Evolutionary conservation across 2,329 filamentous ascomycete species (phyloP).

Genomic region (Zymoseptoria brevis): DNA sequence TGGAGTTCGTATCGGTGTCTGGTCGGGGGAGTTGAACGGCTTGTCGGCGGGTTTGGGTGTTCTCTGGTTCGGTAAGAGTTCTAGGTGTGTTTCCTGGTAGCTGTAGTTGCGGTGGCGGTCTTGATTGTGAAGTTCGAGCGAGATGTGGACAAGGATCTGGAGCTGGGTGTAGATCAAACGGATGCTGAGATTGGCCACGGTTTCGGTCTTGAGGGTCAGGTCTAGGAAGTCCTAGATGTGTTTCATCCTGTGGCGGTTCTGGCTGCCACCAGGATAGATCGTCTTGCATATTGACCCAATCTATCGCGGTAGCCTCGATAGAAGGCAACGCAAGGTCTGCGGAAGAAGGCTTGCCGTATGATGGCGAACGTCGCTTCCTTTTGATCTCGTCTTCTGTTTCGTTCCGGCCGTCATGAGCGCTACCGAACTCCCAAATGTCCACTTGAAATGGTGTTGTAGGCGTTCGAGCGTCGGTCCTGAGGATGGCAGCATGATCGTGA

Average conservation of each 20-base stretch:
- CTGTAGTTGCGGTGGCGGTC: background rate
- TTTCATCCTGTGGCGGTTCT: background rate
- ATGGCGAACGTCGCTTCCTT: background rate
- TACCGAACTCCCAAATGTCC: background rate
- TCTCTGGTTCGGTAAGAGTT: background rate
- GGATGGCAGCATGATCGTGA: background rate
- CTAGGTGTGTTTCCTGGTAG: background rate
- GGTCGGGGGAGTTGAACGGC: background rate
- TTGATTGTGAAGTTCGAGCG: background rate
- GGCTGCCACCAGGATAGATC: background rate
- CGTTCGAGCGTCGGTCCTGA: background rate
- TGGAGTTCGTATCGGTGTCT: background rate
- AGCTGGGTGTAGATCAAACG: background rate
- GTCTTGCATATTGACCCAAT: background rate
- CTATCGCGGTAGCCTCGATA: background rate
- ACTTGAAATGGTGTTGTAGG: background rate
- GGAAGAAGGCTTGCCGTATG: background rate
- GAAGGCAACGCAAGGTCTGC: background rate
- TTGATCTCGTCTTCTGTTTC: background rate
- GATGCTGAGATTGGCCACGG: background rate
- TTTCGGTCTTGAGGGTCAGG: background rate
- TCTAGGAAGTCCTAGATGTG: background rate
- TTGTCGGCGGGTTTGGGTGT: background rate
- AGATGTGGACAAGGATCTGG: background rate
- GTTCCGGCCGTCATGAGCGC: background rate